Evolutionary conservation across 257 asterid species (phyloP), one percentile per base, ranked within the genome.

Genomic region (Plantago ovata): DNA sequence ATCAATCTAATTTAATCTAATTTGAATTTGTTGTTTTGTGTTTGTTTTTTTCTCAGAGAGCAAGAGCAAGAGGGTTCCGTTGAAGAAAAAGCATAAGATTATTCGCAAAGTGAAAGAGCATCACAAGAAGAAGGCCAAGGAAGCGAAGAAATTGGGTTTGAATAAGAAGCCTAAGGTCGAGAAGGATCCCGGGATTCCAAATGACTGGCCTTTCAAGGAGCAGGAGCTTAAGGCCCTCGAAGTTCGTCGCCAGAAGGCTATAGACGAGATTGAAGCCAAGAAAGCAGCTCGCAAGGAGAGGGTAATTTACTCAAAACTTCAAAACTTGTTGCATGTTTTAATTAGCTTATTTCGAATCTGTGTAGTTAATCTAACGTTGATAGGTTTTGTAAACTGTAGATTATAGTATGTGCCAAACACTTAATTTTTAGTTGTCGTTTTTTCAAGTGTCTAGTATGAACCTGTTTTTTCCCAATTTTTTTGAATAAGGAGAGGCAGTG

Each of bases 191-290:
- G 98, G 95, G 0, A 85, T 92, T 40, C 96, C 98, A 39, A 88
- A 84, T 72, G 98, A 92, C 23, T 85, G 90, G 95, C 97, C 98
- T 7, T 86, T 88, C 58, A 92, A 84, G 87, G 95, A 92, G 38
- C 80, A 88, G 76, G 97, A 88, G 74, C 95, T 88, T 66, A 82
- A 81, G 70, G 95, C 95, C n/a, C 95, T 88, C 19, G 94, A 88
- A 68, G 79, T 38, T 33, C 88, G 95, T 44, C 94, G 96, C 15
- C 77, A 85, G 51, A 85, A 88, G 6, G 91, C 80, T 2, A 53
- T 80, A 6, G 85, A 88, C 38, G 97, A 85, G 57, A 63, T 83
- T 61, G 95, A 88, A 72, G 94, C 72, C 57, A 88, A 85, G 82
- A 84, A 88, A 81, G 94, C 86, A 15, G 96, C 94, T n/a, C 88